phyloP scores from a whole-genome alignment of 495 filamentous ascomycete species.

The Daldinia decipiens region DNA sequence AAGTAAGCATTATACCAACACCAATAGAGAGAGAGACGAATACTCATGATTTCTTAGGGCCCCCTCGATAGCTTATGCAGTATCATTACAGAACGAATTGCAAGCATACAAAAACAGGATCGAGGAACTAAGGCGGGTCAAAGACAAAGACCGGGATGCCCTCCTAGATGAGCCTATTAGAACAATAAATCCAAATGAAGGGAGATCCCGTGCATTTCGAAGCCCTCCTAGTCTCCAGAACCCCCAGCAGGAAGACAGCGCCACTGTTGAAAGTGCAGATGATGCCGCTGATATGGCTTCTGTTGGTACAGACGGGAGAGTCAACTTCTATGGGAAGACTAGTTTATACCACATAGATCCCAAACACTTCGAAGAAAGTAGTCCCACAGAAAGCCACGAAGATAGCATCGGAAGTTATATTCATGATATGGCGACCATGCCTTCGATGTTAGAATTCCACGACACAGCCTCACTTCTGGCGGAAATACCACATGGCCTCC shows the following conservation, averaged over 20 bases:
- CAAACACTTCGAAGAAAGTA: constrained; percentile 13
- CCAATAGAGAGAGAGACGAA: neutral
- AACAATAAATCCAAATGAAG: constrained; percentile 23
- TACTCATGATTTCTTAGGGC: constrained; percentile 1
- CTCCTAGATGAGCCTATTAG: constrained; percentile 17
- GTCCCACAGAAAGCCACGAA: neutral
- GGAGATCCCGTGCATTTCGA: constrained; percentile 13
- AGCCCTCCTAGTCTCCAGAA: neutral
- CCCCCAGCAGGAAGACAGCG: neutral
- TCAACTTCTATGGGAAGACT: constrained; percentile 25
- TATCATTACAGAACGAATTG: constrained; percentile 14
- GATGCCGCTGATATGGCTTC: constrained; percentile 12
- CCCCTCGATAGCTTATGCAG: constrained; percentile 10
- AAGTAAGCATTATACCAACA: constrained; percentile 4
- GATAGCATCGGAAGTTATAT: neutral
- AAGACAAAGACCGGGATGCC: constrained; percentile 18
- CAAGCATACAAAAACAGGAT: constrained; percentile 16
- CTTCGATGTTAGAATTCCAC: neutral
- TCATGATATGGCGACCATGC: neutral
- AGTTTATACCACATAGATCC: constrained; percentile 28
- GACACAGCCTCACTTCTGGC: neutral
- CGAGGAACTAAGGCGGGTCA: constrained; percentile 13
- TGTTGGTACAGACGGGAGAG: constrained; percentile 17
- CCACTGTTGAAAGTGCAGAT: neutral
- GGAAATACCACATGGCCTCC: neutral